These are phyloP conservation scores for Sclerotinia borealis DNA, from an alignment of 2,329 filamentous ascomycete species.

Conservation along the genomic window DNA sequence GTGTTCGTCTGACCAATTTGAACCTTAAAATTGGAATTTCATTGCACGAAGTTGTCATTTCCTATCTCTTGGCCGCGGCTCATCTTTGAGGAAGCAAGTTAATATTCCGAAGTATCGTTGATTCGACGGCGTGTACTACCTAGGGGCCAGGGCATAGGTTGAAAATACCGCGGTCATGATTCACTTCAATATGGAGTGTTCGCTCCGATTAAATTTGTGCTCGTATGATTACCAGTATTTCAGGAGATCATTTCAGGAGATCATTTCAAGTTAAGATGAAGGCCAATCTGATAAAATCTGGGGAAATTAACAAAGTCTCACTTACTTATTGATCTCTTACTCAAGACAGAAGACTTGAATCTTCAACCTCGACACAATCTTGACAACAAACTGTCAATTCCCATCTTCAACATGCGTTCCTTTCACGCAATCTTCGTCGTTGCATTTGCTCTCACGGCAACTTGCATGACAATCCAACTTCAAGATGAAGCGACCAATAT, in stretches of 20 bases:
- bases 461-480: neutral
- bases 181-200: neutral
- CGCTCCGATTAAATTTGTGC: neutral
- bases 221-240: neutral
- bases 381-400: neutral
- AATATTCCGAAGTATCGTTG: neutral
- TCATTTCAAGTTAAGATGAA: neutral
- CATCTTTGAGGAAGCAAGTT: neutral
- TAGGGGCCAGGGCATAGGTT: neutral
- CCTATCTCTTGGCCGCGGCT: neutral
- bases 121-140: neutral
- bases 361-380: neutral
- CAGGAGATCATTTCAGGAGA: neutral
- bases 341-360: neutral
- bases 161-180: neutral
- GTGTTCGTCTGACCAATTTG: constrained; percentile 13
- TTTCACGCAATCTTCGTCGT: neutral
- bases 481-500: neutral
- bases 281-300: neutral
- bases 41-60: neutral
- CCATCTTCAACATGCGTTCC: neutral
- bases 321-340: neutral
- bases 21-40: neutral
- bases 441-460: neutral
- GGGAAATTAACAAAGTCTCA: neutral